Evolutionary conservation across 805 yeast genomes (phyloP).

Genomic region (Kuraishia ogatae): DNA sequence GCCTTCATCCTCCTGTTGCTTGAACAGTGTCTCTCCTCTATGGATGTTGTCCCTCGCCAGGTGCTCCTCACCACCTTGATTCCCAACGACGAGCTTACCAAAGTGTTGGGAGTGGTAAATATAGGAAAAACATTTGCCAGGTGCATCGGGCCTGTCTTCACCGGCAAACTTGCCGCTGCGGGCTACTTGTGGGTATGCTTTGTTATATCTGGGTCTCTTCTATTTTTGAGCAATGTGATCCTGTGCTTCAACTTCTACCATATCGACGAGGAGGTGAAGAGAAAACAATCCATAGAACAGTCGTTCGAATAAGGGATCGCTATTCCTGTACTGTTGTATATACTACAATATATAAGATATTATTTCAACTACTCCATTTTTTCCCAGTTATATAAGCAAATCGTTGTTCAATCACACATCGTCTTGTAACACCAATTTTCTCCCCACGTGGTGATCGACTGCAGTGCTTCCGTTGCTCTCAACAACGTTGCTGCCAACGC

Average conservation of each 20-base stretch:
- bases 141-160: constrained; percentile 70
- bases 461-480: constrained; percentile 1
- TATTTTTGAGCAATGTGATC: constrained; percentile 39
- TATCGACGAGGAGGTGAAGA: constrained; percentile 26
- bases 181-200: constrained; percentile 41
- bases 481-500: neutral
- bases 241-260: constrained; percentile 32
- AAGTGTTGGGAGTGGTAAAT: constrained; percentile 79
- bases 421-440: constrained; percentile 1
- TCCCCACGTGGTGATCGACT: neutral
- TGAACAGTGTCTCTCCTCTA: constrained; percentile 58
- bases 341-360: neutral
- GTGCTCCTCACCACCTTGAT: constrained; percentile 65
- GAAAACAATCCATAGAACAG: constrained; percentile 4
- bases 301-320: neutral
- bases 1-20: constrained; percentile 46
- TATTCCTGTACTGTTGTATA: too few relatives aligned
- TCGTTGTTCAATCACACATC: neutral
- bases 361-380: neutral
- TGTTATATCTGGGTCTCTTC: constrained; percentile 39
- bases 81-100: constrained; percentile 54
- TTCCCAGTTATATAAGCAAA: too few relatives aligned
- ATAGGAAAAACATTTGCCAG: constrained; percentile 81
- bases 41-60: constrained; percentile 93
- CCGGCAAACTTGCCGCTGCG: constrained; percentile 61